Conservation (phyloP, 768 basidiomycete genomes). For the Xanthoconium purpureum region DNA sequence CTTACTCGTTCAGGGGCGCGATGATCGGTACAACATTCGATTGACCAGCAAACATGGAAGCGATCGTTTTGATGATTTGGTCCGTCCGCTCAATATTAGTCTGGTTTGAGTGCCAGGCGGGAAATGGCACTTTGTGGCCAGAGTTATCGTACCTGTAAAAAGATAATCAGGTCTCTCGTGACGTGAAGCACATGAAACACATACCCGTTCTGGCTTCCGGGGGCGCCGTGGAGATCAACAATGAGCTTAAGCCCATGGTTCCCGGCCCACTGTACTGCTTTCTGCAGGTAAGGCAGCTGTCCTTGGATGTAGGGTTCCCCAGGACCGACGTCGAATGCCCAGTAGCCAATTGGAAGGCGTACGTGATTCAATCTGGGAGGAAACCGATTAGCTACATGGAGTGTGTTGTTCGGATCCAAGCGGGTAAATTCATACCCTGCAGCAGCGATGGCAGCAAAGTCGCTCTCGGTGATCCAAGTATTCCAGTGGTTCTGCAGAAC, state of each 20-base stretch:
- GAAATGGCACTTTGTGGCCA: constrained; percentile 58
- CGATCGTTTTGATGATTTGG: constrained; percentile 59
- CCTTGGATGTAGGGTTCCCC: constrained; percentile 81
- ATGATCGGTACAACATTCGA: constrained; percentile 60
- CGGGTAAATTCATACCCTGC: constrained; percentile 52
- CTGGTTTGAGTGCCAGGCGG: constrained; percentile 66
- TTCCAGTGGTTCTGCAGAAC: constrained; percentile 69
- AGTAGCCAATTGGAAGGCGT: constrained; percentile 84
- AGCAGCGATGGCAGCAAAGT: constrained; percentile 70
- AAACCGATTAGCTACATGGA: not conserved
- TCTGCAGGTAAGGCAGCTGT: constrained; percentile 64
- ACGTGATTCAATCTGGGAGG: constrained; percentile 72
- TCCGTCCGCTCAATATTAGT: constrained; percentile 68
- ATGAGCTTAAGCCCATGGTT: constrained; percentile 75
- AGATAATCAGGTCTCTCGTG: constrained; percentile 4
- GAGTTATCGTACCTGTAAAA: constrained; percentile 73
- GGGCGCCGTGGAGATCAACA: constrained; percentile 75
- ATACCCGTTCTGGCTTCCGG: constrained; percentile 83
- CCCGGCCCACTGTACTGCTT: constrained; percentile 69
- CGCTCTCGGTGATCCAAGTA: constrained; percentile 79
- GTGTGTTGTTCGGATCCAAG: too few species aligned
- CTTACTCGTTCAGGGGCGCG: constrained; percentile 76
- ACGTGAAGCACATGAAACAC: constrained; percentile 13
- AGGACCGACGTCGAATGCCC: constrained; percentile 77
- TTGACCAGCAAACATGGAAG: constrained; percentile 54